Evolutionary conservation across 352 stramenopile genomes (phyloP).

Genomic region (Phytophthora kernoviae): DNA sequence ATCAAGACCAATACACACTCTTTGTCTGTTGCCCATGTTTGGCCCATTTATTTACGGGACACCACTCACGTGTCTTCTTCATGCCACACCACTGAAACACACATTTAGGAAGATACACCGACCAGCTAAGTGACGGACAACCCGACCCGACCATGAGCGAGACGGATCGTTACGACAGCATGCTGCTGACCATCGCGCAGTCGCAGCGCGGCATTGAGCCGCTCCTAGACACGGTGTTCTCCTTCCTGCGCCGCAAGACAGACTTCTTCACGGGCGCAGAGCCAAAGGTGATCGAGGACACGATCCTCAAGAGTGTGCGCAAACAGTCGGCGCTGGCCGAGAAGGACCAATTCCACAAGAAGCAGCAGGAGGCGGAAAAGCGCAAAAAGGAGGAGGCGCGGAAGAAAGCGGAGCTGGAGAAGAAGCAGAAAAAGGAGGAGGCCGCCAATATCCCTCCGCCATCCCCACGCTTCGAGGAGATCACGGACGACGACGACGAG

Average conservation of each 20-base stretch:
- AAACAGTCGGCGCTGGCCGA: slow-evolving; percentile 91
- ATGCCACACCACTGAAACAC: too few relatives aligned
- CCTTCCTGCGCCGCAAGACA: slow-evolving; percentile 98
- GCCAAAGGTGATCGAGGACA: slow-evolving; percentile 77
- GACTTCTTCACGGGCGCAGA: slow-evolving; percentile 97
- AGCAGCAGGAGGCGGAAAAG: slow-evolving; percentile 87
- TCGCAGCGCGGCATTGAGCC: slow-evolving; percentile 97
- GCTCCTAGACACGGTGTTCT: slow-evolving; percentile 98
- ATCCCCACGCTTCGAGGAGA: slow-evolving; percentile 79
- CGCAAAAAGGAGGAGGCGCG: slow-evolving; percentile 57
- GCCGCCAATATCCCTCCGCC: slow-evolving; percentile 32
- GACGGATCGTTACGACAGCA: slow-evolving; percentile 90
- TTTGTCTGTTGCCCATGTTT: slow-evolving; percentile 24
- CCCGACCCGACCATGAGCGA: slow-evolving; percentile 78
- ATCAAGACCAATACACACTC: slow-evolving; percentile 32
- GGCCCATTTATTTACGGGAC: too few relatives aligned
- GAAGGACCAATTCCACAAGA: slow-evolving; percentile 78
- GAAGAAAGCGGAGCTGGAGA: slow-evolving; percentile 50
- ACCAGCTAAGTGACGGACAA: too few relatives aligned
- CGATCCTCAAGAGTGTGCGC: slow-evolving; percentile 89
- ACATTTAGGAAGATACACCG: too few relatives aligned
- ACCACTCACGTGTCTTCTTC: too few relatives aligned
- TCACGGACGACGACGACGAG: slow-evolving; percentile 75
- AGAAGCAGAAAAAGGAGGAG: slow-evolving; percentile 57
- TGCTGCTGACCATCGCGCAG: slow-evolving; percentile 98